Base-by-base conservation (phyloP, 1,139 yeast species). In the Suhomyces bribrorum region DNA sequence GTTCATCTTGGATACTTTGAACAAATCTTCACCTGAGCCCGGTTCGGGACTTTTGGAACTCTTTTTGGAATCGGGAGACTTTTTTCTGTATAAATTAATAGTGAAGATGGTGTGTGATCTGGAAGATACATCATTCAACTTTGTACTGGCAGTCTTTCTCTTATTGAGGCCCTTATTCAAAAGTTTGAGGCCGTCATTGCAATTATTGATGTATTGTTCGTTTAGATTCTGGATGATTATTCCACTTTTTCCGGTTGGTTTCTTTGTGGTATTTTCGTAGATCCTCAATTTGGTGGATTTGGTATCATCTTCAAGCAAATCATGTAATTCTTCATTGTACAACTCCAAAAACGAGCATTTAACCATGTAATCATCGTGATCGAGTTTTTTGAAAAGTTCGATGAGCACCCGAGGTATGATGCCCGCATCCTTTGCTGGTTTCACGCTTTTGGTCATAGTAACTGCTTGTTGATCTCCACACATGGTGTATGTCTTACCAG, bases 401-500 rank as follows among this genome's bases (percentile, higher is more conserved):
- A 71, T 65, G 33, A 84, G 59, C 5, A 83, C 71, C 36, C 90
- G 64, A 2, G 92, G 94, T 36, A 83, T 81, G 2, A 85, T 73
- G 5, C 94, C 94, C 0, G 85, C 78, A 6, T 36, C 38, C 14
- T 33, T 33, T 3, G 35, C 14, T 3, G 43, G 43, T 29, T 70
- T 27, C 11, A 36, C 23, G n/a, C 28, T 34, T 7, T 29, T 23
- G 7, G 25, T 32, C 23, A 23, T 23, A 12, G 32, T 12, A 1
- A 29, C 24, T 3, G 29, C 24, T 5, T 13, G 11, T 13, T 39
- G 38, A 32, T 81, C 40, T 17, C 95, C 95, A 52, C 88, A 79
- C 95, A 88, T 87, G 3, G 96, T 87, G 53, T 83, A 81, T 0
- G 96, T 86, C 53, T 86, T 86, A 2, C 96, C 95, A 0, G 95